Evolutionary conservation across 129 eudicot genomes (phyloP).

Genomic region (Saposhnikovia divaricata): DNA sequence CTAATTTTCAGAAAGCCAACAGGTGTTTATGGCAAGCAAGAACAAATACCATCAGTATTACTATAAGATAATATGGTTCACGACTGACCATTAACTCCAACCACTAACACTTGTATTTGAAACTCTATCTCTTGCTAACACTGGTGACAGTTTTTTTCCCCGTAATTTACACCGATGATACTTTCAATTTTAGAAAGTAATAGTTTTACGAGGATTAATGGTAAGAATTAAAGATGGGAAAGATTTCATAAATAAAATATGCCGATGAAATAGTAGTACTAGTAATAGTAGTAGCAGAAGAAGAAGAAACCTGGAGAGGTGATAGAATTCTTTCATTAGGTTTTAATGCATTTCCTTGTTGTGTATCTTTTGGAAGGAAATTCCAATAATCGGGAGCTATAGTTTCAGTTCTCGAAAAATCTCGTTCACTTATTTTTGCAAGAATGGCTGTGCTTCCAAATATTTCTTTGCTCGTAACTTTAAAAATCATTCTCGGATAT

Average conservation of each 20-base stretch:
- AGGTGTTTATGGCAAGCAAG: not conserved
- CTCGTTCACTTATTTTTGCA: constrained; percentile 42
- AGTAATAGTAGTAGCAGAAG: not conserved
- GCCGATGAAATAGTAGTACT: not conserved
- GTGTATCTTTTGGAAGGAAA: constrained; percentile 47
- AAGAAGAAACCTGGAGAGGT: constrained; percentile 58
- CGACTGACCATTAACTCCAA: not conserved
- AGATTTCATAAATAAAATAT: not conserved
- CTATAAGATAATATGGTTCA: not conserved
- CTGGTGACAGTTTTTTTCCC: not conserved
- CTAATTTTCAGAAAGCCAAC: not conserved
- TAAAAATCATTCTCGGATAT: constrained; percentile 55
- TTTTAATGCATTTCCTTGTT: constrained; percentile 23
- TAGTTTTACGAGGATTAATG: not conserved
- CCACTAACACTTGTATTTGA: not conserved
- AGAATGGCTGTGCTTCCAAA: constrained; percentile 62
- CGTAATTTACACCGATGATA: not conserved
- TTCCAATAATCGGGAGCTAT: constrained; percentile 77
- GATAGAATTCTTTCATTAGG: constrained; percentile 52
- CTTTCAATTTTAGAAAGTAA: not conserved
- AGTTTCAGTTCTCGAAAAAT: constrained; percentile 13
- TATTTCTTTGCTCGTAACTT: constrained; percentile 59
- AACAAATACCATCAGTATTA: not conserved
- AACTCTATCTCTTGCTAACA: not conserved
- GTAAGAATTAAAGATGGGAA: not conserved